These are phyloP conservation scores for Ophiosphaerella korrae DNA, from an alignment of 2,329 filamentous ascomycete species.

Conservation along the genomic window DNA sequence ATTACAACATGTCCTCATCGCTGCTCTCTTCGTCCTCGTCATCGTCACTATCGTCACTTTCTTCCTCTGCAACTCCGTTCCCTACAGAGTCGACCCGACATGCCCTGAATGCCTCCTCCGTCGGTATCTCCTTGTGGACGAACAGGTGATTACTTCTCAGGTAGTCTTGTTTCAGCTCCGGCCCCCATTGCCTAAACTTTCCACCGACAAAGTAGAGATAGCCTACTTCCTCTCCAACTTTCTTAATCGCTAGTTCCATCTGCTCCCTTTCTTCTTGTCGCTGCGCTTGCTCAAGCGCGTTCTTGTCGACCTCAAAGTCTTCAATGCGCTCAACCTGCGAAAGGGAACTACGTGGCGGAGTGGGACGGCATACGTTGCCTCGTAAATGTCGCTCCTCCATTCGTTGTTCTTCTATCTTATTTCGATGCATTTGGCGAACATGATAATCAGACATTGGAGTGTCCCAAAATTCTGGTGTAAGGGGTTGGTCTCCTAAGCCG, in stretches of 20 bases:
- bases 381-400: constrained; percentile 17
- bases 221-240: constrained; percentile 27
- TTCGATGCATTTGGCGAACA: constrained; percentile 6
- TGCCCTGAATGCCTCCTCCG: neutral
- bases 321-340: constrained; percentile 23
- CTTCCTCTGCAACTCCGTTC: neutral
- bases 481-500: constrained; percentile 14
- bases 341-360: constrained; percentile 27
- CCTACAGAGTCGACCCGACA: neutral
- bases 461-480: constrained; percentile 25
- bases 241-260: constrained; percentile 12
- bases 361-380: constrained; percentile 14
- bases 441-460: constrained; percentile 16
- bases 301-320: constrained; percentile 17
- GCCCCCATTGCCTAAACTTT: constrained; percentile 11
- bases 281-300: constrained; percentile 9
- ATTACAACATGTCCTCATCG: constrained; percentile 11
- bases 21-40: constrained; percentile 4
- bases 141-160: constrained; percentile 22
- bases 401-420: constrained; percentile 6
- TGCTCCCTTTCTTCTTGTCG: constrained; percentile 16
- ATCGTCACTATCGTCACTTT: constrained; percentile 2
- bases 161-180: constrained; percentile 24
- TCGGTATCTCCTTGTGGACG: constrained; percentile 10
- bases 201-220: constrained; percentile 35